phyloP scores from a whole-genome alignment of 2,329 filamentous ascomycete genomes.

The Sclerotinia subarctica region DNA sequence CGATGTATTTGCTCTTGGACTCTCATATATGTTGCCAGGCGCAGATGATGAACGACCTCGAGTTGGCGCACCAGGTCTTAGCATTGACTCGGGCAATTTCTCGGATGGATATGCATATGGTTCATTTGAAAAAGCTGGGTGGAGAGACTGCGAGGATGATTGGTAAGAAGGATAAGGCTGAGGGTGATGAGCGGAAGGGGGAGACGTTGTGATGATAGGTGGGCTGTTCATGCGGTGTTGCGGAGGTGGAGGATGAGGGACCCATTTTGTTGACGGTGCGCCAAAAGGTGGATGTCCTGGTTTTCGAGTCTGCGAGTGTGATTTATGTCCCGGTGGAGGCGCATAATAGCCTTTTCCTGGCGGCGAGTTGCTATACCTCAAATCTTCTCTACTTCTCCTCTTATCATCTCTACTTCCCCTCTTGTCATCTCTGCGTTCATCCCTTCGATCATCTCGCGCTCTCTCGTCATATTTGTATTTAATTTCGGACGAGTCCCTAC shows the following conservation, averaged over 20 bases:
- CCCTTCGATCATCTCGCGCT: slow-evolving; percentile 2
- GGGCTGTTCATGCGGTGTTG: slow-evolving; percentile 9
- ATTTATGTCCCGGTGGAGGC: neutral
- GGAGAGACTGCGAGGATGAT: neutral
- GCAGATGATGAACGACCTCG: slow-evolving; percentile 16
- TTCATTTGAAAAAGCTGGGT: slow-evolving; percentile 17
- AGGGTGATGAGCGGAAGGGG: neutral
- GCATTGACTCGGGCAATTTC: slow-evolving; percentile 16
- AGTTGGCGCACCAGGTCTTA: neutral
- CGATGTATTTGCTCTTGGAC: slow-evolving; percentile 6
- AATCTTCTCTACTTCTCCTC: slow-evolving; percentile 14
- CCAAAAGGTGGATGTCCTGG: neutral
- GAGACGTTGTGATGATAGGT: slow-evolving; percentile 3
- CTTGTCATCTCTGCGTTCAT: slow-evolving; percentile 6
- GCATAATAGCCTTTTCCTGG: slow-evolving; percentile 3
- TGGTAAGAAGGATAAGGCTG: neutral
- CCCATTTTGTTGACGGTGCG: slow-evolving; percentile 3
- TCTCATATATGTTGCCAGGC: slow-evolving; percentile 6
- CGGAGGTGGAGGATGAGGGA: slow-evolving; percentile 15
- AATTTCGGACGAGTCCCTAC: slow-evolving; percentile 9
- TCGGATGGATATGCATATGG: slow-evolving; percentile 18
- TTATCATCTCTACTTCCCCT: slow-evolving; percentile 15
- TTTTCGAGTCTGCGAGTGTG: neutral
- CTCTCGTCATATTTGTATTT: slow-evolving; percentile 9
- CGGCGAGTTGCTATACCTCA: slow-evolving; percentile 11